Base-by-base conservation (phyloP, 1,284 basidiomycete species). In the Tilletia caries region DNA sequence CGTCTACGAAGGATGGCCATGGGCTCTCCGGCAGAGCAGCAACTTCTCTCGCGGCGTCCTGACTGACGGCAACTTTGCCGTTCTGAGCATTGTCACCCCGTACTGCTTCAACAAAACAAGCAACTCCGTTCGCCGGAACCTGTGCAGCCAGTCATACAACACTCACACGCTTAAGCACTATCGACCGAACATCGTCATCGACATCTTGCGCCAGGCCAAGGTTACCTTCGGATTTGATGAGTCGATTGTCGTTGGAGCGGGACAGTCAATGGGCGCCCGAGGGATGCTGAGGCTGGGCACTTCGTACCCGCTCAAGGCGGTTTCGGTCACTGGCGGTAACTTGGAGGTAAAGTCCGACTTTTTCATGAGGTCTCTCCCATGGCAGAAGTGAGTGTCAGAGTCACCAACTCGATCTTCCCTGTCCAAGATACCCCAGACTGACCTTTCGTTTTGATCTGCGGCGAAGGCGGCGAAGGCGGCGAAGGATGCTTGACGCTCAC, bases 161-260 rank as follows among this genome's bases (percentile, higher is more conserved):
- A 52, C 23, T n/a, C 50, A 52, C 50, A 23, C 23, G 12, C 50
- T 52, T n/a, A 52, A 52, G 50, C 50, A 52, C 23, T 52, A 52
- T n/a, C 10, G 50, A 8, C 50, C 50, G 12, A 25, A 52, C 15
- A 15, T 52, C 13, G 23, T 25, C 50, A 52, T 13, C 12, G 50
- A 52, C 50, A 52, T 52, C 50, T 6, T 52, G 15, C 6, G 12
- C 15, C 10, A 52, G 23, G 50, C 23, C 50, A 52, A 52, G 23
- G 23, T n/a, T 6, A 10, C 12, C 50, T 52, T 52, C 23, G 50
- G 50, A 8, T 52, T 13, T 23, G 23, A 52, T 25, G 13, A 8
- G 12, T 18, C 50, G 23, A 23, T 8, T 8, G 50, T 52, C 23
- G 50, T 52, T n/a, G 50, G 50, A 6, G 50, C 50, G 50, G 50